A percentile compares a stretch with the other conserved stretches of the same genome.
Evolutionary conservation across 2,329 filamentous ascomycete species (phyloP).

Genomic region (Sporothrix euskadiensis): DNA sequence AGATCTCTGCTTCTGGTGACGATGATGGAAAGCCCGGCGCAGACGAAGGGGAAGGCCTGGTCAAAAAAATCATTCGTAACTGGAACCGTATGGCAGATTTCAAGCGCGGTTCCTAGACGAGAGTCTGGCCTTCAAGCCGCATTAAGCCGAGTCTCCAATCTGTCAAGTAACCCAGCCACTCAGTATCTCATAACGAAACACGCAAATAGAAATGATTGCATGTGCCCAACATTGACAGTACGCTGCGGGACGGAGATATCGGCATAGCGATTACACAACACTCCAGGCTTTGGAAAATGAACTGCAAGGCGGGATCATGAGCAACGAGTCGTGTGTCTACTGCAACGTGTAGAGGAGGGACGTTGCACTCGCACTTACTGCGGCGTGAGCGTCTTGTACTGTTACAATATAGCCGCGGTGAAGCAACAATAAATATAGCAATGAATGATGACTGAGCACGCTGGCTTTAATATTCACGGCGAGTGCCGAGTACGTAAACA

Average conservation of each 20-base stretch:
- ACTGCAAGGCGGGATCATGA: neutral
- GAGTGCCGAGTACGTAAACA: neutral
- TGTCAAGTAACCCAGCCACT: neutral
- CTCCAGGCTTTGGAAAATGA: neutral
- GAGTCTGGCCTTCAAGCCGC: too few relatives aligned
- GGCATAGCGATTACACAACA: neutral
- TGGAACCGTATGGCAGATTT: too few relatives aligned
- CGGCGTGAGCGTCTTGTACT: neutral
- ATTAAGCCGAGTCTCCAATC: neutral
- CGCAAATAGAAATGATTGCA: constrained; percentile 12
- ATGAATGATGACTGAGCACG: neutral
- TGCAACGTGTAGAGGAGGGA: neutral
- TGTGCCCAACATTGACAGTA: neutral
- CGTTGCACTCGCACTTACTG: constrained; percentile 4
- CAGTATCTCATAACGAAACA: neutral
- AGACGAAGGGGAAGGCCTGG: too few relatives aligned
- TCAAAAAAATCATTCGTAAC: too few relatives aligned
- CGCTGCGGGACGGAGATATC: neutral
- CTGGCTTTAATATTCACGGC: too few relatives aligned
- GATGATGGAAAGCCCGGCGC: too few relatives aligned
- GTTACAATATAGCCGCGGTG: constrained; percentile 15
- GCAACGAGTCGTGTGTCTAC: neutral
- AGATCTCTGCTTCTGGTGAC: neutral
- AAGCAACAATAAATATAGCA: neutral
- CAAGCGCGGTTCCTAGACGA: too few relatives aligned